Evolutionary conservation across 129 eudicot genomes (phyloP), one percentile per base, ranked within the genome.

Genomic region (Apium graveolens): DNA sequence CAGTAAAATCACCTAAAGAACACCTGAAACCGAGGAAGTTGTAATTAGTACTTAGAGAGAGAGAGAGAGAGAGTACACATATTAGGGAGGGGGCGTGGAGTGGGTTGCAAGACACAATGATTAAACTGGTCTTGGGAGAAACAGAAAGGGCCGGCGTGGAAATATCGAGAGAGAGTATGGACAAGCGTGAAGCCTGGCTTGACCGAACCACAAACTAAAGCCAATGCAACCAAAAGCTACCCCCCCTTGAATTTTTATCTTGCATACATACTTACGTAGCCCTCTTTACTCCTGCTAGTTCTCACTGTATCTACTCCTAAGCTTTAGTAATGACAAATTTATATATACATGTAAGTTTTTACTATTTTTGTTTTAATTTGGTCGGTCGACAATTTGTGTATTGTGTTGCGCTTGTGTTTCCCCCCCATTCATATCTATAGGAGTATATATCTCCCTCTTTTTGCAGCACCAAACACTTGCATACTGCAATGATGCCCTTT

Each of bases 381-480:
- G 93, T 85, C 88, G 89, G 96, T 89, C 92, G 92, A 90, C 98
- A 90, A 87, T 86, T 89, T 85, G 94, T 86, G 90, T 84, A 78
- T 44, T 44, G 48, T 88, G 80, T 83, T 83, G 77, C 81, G 78
- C 74, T 79, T 86, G 85, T 84, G 84, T 85, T 78, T 86, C 85
- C 74, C 37, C 85, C 74, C 37, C 35, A 29, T 13, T 29, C 37
- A 26, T 13, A 13, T 26, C 17, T n/a, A n/a, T n/a, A n/a, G n/a
- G n/a, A n/a, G n/a, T n/a, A n/a, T n/a, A n/a, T n/a, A n/a, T 63
- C 60, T 38, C 37, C 5, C 57, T 51, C 26, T 20, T 27, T 26
- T 32, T 51, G 60, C 60, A 24, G 60, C 26, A 60, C 69, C 69
- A 51, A 63, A 63, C 70, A 63, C 70, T 63, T 63, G 70, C 70